Evolutionary conservation across 169 alveolate genomes (phyloP), one percentile per base, ranked within the genome.

Genomic region (Babesia bovis): DNA sequence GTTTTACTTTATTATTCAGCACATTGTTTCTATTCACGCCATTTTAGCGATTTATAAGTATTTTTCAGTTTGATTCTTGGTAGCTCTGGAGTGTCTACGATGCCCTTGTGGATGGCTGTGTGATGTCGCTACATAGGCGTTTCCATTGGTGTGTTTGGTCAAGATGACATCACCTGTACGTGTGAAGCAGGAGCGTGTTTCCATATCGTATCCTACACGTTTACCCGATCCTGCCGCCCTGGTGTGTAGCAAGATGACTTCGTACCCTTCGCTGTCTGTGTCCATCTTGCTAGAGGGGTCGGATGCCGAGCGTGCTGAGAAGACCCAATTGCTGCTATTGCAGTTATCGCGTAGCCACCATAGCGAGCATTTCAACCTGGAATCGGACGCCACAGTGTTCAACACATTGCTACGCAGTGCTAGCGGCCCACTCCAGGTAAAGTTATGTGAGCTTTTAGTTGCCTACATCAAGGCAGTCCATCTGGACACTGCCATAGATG

Each of bases 301-400:
- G 19, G 70, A 77, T 23, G 85, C 65, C 21, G 61, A 65, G 84
- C 53, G 75, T 10, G 65, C 61, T n/a, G 85, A 77, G 53, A 70
- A 44, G 42, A 30, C 65, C 21, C 56, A 57, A 33, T 26, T 63
- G 53, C 45, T 36, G 44, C 23, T 50, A 0, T 38, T 72, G 41
- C 73, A 61, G 44, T 45, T 72, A 4, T 58, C 83, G 23, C 7
- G 45, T 25, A 40, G 76, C 60, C 58, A 72, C 44, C 68, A 72
- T 21, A 32, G 57, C 33, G 61, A 50, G 45, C 59, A 50, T 28
- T 60, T 26, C 30, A 44, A 72, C 30, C 30, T 60, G 42, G 59
- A 4, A 23, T 4, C 26, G 13, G 83, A 72, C 49, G 83, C 57
- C 21, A 41, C 26, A 4, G 47, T 5, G 13, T 55, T 72, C n/a